A percentile compares a stretch with the other conserved stretches of the same genome.
These are phyloP conservation scores for Orbilia blumenaviensis DNA, from an alignment of 2,329 filamentous ascomycete genomes.

Conservation along the genomic window DNA sequence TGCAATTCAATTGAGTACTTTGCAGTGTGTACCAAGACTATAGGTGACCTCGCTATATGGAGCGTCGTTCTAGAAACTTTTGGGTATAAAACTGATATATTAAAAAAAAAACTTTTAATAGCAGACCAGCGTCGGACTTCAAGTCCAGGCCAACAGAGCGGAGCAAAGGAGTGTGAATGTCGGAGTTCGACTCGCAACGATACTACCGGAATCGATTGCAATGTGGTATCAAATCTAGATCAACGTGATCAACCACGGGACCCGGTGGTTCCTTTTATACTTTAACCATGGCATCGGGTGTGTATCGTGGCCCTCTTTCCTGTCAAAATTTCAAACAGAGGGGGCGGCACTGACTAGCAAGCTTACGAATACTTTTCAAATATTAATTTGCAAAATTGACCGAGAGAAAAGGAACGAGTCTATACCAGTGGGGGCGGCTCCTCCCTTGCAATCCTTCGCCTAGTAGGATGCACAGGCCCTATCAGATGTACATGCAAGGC, in stretches of 20 bases:
- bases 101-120: neutral
- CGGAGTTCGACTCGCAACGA: conserved; percentile 44
- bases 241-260: conserved; percentile 43
- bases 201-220: conserved; percentile 28
- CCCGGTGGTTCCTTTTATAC: conserved; percentile 36
- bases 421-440: conserved; percentile 32
- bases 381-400: conserved; percentile 28
- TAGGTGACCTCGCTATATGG: conserved; percentile 35
- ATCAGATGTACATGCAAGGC: conserved; percentile 40
- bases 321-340: neutral
- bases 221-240: neutral
- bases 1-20: neutral
- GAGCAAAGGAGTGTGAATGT: conserved; percentile 46
- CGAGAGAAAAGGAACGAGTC: neutral
- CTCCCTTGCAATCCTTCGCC: conserved; percentile 13
- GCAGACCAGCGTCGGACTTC: neutral
- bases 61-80: conserved; percentile 22
- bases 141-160: neutral
- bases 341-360: neutral
- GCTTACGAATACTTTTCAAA: conserved; percentile 47
- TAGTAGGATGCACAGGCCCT: conserved; percentile 30
- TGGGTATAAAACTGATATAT: neutral
- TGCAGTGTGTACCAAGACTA: neutral
- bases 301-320: neutral
- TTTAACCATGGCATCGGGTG: conserved; percentile 29